phyloP scores from a whole-genome alignment of 139 green algal species.

The Ettlia oleoabundans region DNA sequence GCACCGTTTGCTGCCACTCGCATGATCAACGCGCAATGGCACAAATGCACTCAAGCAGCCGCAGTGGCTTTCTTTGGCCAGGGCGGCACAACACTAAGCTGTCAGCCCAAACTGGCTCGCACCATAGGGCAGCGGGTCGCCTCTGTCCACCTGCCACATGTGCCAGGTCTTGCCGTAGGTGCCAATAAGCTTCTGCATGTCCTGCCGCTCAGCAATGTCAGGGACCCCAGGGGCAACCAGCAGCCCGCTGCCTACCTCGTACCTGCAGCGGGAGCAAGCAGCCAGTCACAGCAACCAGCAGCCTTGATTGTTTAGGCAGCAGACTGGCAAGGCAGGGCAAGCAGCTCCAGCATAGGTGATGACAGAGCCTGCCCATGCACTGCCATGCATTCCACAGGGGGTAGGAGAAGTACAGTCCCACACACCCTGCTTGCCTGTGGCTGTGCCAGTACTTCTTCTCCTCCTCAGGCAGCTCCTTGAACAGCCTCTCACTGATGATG shows the following conservation, averaged over 20 bases:
- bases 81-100: not conserved
- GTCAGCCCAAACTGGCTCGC: not conserved
- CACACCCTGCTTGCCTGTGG: constrained; percentile 47
- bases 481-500: constrained; percentile 74
- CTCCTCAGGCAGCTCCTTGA: constrained; percentile 68
- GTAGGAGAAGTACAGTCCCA: not conserved
- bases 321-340: no score
- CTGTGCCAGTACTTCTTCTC: constrained; percentile 84
- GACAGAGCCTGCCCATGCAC: no score
- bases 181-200: constrained; percentile 55
- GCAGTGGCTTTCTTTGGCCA: no score
- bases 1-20: not conserved
- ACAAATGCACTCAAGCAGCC: not conserved
- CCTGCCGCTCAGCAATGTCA: constrained; percentile 47
- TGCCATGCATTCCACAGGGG: no score
- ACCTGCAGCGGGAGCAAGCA: no score
- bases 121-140: constrained; percentile 73
- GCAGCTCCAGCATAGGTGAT: no score
- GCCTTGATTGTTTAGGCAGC: no score
- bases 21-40: not conserved
- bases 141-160: constrained; percentile 77
- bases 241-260: constrained; percentile 68
- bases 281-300: no score
- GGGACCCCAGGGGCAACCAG: constrained; percentile 57
- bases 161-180: constrained; percentile 78